Conservation (phyloP, 75 land plant genomes). For the Pinus albicaulis region DNA sequence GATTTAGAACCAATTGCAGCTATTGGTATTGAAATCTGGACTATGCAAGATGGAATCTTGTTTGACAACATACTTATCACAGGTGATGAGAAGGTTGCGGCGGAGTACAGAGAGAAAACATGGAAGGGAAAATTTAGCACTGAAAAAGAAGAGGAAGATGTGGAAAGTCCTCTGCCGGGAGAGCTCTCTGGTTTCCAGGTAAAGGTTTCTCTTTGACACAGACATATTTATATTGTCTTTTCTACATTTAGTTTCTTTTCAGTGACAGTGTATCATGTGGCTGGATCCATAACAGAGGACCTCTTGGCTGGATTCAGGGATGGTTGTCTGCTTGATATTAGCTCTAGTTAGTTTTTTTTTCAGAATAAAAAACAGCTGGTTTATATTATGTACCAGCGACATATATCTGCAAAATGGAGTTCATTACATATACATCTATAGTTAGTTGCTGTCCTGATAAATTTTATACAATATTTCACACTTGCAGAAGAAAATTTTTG, state of each 20-base stretch:
- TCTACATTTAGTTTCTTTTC: background rate
- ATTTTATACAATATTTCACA: background rate
- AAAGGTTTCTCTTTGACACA: background rate
- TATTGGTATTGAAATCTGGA: constrained; percentile 98
- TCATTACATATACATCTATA: no score
- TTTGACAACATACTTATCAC: constrained; percentile 88
- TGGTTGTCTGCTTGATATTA: no score
- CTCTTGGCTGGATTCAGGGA: no score
- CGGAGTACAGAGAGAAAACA: constrained; percentile 38
- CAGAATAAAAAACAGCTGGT: no score
- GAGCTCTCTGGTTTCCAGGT: constrained; percentile 64
- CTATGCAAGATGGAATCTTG: constrained; percentile 95
- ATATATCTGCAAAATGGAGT: no score
- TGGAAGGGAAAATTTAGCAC: constrained; percentile 81
- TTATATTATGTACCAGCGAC: no score
- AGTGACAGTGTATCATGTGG: no score
- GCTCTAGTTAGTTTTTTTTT: background rate
- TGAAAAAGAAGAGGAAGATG: constrained; percentile 81
- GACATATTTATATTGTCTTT: background rate
- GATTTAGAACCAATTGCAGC: constrained; percentile 89
- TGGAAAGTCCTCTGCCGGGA: constrained; percentile 25
- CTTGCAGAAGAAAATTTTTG: constrained; percentile 79
- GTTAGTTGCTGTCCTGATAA: background rate
- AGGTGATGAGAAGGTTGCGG: constrained; percentile 63
- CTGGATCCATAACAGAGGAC: no score